A percentile compares a stretch with the other conserved stretches of the same genome.
Conservation (phyloP, 2,329 filamentous ascomycete genomes). For the Neofusicoccum kwambonambiense region DNA sequence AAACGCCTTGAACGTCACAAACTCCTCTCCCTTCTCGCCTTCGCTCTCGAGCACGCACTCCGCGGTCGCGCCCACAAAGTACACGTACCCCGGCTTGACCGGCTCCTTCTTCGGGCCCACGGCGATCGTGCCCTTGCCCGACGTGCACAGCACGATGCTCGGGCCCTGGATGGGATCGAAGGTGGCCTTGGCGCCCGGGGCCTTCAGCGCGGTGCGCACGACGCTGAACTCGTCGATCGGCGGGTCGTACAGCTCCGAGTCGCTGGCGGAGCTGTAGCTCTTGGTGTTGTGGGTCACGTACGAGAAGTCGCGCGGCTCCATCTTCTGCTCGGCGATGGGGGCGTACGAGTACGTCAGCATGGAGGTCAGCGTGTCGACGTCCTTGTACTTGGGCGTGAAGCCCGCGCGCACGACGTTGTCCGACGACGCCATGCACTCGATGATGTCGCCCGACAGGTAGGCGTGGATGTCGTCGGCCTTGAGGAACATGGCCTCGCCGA, state of each 20-base stretch:
- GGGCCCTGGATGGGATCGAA: constrained; percentile 87
- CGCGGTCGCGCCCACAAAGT: constrained; percentile 78
- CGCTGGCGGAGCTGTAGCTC: constrained; percentile 75
- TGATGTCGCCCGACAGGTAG: constrained; percentile 89
- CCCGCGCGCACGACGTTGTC: constrained; percentile 98
- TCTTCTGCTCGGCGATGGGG: constrained; percentile 92
- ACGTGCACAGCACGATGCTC: constrained; percentile 88
- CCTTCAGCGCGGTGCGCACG: constrained; percentile 72
- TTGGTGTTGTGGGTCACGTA: constrained; percentile 79
- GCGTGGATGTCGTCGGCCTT: constrained; percentile 97
- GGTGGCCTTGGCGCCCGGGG: constrained; percentile 72
- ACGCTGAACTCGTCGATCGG: constrained; percentile 97
- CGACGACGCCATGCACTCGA: constrained; percentile 98
- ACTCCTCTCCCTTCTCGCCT: constrained; percentile 42
- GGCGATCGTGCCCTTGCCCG: constrained; percentile 76
- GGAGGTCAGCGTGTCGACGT: constrained; percentile 80
- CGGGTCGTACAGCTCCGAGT: constrained; percentile 79
- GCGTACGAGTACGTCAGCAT: constrained; percentile 97
- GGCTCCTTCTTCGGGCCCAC: constrained; percentile 80
- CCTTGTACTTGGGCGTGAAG: constrained; percentile 98
- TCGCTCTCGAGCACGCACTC: constrained; percentile 74
- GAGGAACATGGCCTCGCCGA: constrained; percentile 93
- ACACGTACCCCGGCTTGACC: constrained; percentile 52
- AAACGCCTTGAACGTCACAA: constrained; percentile 91
- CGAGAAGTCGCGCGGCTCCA: constrained; percentile 79